A percentile compares a stretch with the other conserved stretches of the same genome.
phyloP scores from a whole-genome alignment of 1,284 basidiomycete genomes.

The Xerocomus cyaneibrunnescens region DNA sequence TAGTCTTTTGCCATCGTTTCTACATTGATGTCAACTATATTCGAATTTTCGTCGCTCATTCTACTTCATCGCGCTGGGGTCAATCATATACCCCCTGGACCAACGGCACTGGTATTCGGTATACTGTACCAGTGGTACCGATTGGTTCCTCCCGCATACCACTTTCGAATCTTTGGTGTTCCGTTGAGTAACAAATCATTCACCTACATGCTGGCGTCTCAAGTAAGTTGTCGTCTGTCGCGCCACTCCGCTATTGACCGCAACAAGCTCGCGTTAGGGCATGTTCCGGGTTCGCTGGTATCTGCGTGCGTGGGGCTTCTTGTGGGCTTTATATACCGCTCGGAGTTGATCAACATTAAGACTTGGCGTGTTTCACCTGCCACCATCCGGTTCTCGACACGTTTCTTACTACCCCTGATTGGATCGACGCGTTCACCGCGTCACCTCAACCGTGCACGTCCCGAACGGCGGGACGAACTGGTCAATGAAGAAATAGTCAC shows the following conservation, averaged over 20 bases:
- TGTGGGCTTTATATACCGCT: conserved; percentile 75
- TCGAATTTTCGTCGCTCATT: conserved; percentile 65
- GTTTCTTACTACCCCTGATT: conserved; percentile 60
- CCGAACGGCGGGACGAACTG: conserved; percentile 40
- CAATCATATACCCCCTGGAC: conserved; percentile 75
- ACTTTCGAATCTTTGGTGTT: conserved; percentile 74
- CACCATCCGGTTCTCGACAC: conserved; percentile 50
- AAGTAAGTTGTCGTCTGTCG: conserved; percentile 43
- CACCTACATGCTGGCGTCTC: conserved; percentile 63
- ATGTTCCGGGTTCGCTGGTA: conserved; percentile 62
- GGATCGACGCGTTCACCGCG: conserved; percentile 57
- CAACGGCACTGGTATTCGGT: conserved; percentile 68
- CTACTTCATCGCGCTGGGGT: conserved; percentile 63
- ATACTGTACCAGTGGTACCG: conserved; percentile 81
- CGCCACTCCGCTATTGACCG: conserved; percentile 5
- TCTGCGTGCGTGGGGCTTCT: conserved; percentile 64
- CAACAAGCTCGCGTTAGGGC: conserved; percentile 63
- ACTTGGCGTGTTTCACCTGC: conserved; percentile 67
- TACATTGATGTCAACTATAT: conserved; percentile 59
- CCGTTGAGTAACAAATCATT: conserved; percentile 74
- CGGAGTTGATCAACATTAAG: conserved; percentile 75
- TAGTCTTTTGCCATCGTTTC: conserved; percentile 78
- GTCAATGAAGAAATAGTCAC: conserved; percentile 56
- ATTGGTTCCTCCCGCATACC: conserved; percentile 74
- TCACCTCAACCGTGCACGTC: conserved; percentile 57